Conservation (phyloP, 1,284 basidiomycete genomes). For the Irpex lacteus region DNA sequence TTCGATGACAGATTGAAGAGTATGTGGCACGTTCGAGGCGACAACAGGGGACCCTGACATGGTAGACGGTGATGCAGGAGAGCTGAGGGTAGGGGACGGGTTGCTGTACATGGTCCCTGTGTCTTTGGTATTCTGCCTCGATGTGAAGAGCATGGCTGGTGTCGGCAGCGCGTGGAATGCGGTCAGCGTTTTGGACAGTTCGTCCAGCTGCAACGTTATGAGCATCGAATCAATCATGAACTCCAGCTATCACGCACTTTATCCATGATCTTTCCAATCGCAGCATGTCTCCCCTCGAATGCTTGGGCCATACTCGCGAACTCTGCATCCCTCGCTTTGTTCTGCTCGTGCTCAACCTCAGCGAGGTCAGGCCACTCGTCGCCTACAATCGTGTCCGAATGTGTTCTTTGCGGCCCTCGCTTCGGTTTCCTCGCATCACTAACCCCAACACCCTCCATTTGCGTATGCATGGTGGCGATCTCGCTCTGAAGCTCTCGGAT, state of each 20-base stretch:
- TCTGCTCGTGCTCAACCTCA: constrained; percentile 33
- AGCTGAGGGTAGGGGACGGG: constrained; percentile 18
- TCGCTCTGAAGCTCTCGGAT: constrained; percentile 68
- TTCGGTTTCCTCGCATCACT: constrained; percentile 17
- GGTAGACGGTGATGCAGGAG: constrained; percentile 17
- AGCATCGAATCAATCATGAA: too few species aligned
- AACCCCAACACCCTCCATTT: constrained; percentile 64
- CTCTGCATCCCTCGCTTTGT: constrained; percentile 51
- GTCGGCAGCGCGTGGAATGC: constrained; percentile 58
- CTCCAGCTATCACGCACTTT: constrained; percentile 43
- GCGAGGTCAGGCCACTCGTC: constrained; percentile 32
- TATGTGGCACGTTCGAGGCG: constrained; percentile 1
- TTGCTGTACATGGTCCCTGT: constrained; percentile 18
- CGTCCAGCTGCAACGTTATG: constrained; percentile 43
- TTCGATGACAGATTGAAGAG: constrained; percentile 4
- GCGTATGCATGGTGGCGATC: constrained; percentile 65
- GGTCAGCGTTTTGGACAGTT: constrained; percentile 54
- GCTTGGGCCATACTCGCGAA: constrained; percentile 63
- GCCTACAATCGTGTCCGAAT: constrained; percentile 25
- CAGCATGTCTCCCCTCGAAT: constrained; percentile 64
- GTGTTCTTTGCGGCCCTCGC: constrained; percentile 25
- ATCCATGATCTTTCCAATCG: constrained; percentile 67
- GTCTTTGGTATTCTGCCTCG: constrained; percentile 31
- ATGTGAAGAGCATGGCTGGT: constrained; percentile 42
- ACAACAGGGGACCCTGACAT: constrained; percentile 12